Base-by-base conservation (phyloP, 31 red algal genomes). In the Asparagopsis taxiformis region DNA sequence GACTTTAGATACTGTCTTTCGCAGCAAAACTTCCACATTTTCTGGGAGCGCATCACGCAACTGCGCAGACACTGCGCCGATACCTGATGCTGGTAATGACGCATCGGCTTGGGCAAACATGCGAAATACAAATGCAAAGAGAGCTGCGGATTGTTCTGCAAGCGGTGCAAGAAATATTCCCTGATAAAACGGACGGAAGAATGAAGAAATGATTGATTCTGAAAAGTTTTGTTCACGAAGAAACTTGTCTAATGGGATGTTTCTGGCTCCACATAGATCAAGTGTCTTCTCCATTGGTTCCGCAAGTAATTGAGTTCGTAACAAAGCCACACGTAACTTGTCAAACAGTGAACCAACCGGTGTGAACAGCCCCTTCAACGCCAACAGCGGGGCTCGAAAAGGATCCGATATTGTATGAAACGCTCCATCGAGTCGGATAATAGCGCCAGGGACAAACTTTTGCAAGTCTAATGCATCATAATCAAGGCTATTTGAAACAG, bases 171-270 rank as follows among this genome's bases (percentile, higher is more conserved):
- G 59, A 63, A 89, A 92, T 26, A 99, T 95, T 38, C 96, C 96
- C 23, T 70, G 75, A 46, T 85, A 99, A 55, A 99, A 95, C 10
- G 96, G 96, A 35, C 81, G 75, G 69, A 99, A 92, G 63, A 99
- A 99, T 19, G 72, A 39, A 1, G 52, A 26, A 8, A 88, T 70
- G 22, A 99, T 79, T 25, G 33, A 31, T 38, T 65, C 39, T 3
- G 91, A 85, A 67, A 99, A 94, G 1, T 89, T 89, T 16, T 59
- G 31, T 5, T 28, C 52, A 7, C 41, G 41, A 13, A 46, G 41
- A 13, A 68, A 29, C 6, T 32, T 46, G 38, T 82, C 54, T 7
- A 81, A 36, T 13, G 53, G 60, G 6, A 67, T 49, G 22, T 82
- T 35, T 51, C 38, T 38, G 6, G 68, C 16, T 21, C 2, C 35